Base-by-base conservation (phyloP, 345 rosid species). In the Acer yangbiense region DNA sequence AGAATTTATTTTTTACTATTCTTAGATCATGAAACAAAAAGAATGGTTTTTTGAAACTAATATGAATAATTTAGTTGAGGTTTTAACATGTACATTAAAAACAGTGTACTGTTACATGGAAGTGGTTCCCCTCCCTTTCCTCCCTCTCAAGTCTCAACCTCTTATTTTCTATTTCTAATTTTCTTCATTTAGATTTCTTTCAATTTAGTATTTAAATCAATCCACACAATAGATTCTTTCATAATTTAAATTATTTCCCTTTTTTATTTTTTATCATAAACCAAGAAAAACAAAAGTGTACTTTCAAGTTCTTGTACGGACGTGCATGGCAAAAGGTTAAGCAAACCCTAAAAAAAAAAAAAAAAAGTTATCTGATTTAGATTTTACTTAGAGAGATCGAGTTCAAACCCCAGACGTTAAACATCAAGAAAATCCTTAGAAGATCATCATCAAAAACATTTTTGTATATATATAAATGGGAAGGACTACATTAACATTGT, bases 51-150 rank as follows among this genome's bases (percentile, higher is more conserved):
- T 16, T 16, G n/a, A 14, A 54, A 16, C 7, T 16, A 54, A 54
- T 16, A 17, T 54, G n/a, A 16, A 54, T 16, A 54, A 50, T 50
- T 50, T 50, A 50, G 16, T 50, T 50, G 12, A 12, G 4, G 55
- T 50, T 12, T 50, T 13, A 13, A 50, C 39, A 35, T 35, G 39
- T 54, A 18, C 58, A 54, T 54, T 54, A 54, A 54, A 54, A 54
- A 71, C 29, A 43, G 50, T 71, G 35, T 74, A 67, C 74, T 48
- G 20, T 14, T 23, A n/a, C 27, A 13, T 68, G 55, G 63, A 9
- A 62, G 61, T 58, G 83, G 80, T 65, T 68, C 72, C 12, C 86
- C 82, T 75, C 25, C 35, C 58, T 80, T 80, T 48, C 76, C 84
- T 83, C 69, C 78, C 84, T 29, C 27, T 25, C 27, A 25, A 25